A percentile compares a stretch with the other conserved stretches of the same genome.
phyloP scores from a whole-genome alignment of 805 yeast species.

The Debaryomyces prosopidis region DNA sequence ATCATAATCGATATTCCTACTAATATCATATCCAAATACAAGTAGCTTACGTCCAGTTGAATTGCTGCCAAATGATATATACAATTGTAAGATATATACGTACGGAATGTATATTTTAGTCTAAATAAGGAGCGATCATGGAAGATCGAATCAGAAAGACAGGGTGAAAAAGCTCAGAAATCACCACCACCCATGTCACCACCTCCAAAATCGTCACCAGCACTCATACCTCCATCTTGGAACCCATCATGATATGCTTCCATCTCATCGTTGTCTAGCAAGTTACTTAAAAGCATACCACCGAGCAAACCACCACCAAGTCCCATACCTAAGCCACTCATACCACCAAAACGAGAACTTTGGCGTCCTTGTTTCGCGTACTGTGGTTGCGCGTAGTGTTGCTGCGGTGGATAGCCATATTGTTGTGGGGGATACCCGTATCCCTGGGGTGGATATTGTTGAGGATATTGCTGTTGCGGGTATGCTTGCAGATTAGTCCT shows the following conservation, averaged over 20 bases:
- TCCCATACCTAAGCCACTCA: slow-evolving; percentile 51
- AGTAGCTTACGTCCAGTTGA: too few species aligned
- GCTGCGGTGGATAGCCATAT: slow-evolving; percentile 23
- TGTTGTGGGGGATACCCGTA: slow-evolving; percentile 33
- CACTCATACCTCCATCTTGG: slow-evolving; percentile 29
- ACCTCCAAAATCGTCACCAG: slow-evolving; percentile 29
- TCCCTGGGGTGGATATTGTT: slow-evolving; percentile 26
- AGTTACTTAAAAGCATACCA: slow-evolving; percentile 53
- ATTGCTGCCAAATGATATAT: too few species aligned
- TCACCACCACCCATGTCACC: slow-evolving; percentile 42
- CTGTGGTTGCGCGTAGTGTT: slow-evolving; percentile 9
- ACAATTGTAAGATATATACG: too few species aligned
- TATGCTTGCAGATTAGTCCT: slow-evolving; percentile 4
- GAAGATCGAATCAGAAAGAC: too few species aligned
- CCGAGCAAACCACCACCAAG: slow-evolving; percentile 60
- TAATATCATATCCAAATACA: too few species aligned
- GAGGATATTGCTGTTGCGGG: slow-evolving; percentile 13
- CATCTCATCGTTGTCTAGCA: slow-evolving; percentile 32
- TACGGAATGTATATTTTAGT: too few species aligned
- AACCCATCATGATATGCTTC: slow-evolving; percentile 36
- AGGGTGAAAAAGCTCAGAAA: neutral
- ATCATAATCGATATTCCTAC: too few species aligned
- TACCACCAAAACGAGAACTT: neutral
- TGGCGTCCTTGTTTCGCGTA: neutral
- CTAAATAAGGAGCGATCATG: too few species aligned